phyloP scores from a whole-genome alignment of 805 yeast species.

The Kodamaea sagamina region DNA sequence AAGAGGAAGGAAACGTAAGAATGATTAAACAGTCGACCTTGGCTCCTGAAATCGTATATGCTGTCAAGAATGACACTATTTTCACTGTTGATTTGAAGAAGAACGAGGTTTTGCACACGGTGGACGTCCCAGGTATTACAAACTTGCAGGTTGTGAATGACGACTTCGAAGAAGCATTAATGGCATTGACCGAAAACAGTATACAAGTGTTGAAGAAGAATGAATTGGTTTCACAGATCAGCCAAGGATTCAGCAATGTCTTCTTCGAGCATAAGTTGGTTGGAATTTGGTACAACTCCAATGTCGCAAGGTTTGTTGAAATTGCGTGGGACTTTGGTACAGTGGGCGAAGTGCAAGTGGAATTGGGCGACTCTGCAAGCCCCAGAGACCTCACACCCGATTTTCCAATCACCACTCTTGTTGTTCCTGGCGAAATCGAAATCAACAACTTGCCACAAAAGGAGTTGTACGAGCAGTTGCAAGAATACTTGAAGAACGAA shows the following conservation, averaged over 20 bases:
- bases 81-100: constrained; percentile 1
- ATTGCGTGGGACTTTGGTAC: constrained; percentile 19
- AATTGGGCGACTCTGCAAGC: constrained; percentile 9
- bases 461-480: constrained; percentile 23
- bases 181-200: constrained; percentile 33
- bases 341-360: constrained; percentile 15
- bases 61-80: background rate
- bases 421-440: constrained; percentile 21
- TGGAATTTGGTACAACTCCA: constrained; percentile 43
- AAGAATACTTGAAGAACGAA: constrained; percentile 15
- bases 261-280: constrained; percentile 38
- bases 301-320: constrained; percentile 26
- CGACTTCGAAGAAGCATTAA: constrained; percentile 21
- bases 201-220: constrained; percentile 29
- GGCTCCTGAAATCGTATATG: background rate
- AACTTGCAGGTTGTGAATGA: constrained; percentile 25
- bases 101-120: background rate
- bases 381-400: background rate
- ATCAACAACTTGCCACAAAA: constrained; percentile 26
- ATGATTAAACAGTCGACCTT: background rate
- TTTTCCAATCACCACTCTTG: constrained; percentile 1
- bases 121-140: constrained; percentile 23
- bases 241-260: constrained; percentile 21
- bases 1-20: background rate
- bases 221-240: constrained; percentile 3